phyloP scores from a whole-genome alignment of 176 grass and related monocot species.

The Puccinellia tenuiflora region DNA sequence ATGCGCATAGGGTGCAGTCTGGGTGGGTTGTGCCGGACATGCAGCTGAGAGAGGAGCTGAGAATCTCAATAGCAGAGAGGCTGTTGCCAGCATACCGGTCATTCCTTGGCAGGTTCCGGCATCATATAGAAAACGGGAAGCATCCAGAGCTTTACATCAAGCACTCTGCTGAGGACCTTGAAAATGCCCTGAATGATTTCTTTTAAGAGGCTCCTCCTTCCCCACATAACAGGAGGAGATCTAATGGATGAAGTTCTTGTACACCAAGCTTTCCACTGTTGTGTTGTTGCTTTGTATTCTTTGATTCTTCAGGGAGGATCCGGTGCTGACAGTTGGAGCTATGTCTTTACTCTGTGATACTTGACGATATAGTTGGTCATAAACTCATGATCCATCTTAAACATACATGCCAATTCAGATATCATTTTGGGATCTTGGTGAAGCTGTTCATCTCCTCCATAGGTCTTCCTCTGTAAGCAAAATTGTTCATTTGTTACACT shows the following conservation, averaged over 20 bases:
- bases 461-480: conserved; percentile 43
- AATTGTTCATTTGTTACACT: conserved; percentile 42
- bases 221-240: conserved; percentile 49
- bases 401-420: conserved; percentile 12
- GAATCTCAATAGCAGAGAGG: conserved; percentile 87
- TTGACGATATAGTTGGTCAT: conserved; percentile 22
- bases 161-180: conserved; percentile 85
- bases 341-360: conserved; percentile 25
- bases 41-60: conserved; percentile 81
- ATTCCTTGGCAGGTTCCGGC: conserved; percentile 83
- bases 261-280: conserved; percentile 16
- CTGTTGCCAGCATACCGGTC: conserved; percentile 83
- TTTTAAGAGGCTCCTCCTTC: conserved; percentile 61
- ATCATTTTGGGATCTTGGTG: conserved; percentile 39
- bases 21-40: conserved; percentile 70
- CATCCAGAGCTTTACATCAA: conserved; percentile 90
- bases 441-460: conserved; percentile 32
- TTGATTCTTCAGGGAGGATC: conserved; percentile 38
- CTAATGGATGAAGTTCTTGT: conserved; percentile 37
- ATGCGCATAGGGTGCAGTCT: conserved; percentile 66
- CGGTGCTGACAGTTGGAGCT: conserved; percentile 19
- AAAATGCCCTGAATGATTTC: conserved; percentile 58
- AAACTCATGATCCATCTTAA: conserved; percentile 12
- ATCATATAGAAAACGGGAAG: conserved; percentile 85
- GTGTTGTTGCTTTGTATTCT: conserved; percentile 35